Conservation (phyloP, 208 protist genomes). For the Wallacemonas collosoma region DNA sequence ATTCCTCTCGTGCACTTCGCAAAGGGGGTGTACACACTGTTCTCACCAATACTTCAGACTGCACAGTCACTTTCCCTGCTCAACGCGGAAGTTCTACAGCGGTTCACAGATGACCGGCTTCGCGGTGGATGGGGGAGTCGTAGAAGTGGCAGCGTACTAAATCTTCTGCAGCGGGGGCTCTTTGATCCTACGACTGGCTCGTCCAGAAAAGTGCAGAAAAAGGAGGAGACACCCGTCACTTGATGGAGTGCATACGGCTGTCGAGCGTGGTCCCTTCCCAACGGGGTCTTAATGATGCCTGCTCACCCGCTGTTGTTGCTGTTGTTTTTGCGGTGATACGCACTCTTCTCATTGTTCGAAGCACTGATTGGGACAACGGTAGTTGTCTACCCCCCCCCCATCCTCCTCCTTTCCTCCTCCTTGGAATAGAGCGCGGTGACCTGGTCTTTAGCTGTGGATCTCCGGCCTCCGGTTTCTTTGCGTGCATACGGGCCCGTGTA, state of each 20-base stretch:
- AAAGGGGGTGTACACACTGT: slow-evolving; percentile 81
- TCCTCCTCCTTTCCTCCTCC: no score
- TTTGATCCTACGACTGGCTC: slow-evolving; percentile 49
- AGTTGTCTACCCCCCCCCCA: no score
- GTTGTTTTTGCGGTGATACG: no score
- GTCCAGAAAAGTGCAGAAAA: background rate
- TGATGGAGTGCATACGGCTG: background rate
- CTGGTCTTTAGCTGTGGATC: no score
- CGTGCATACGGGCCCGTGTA: no score
- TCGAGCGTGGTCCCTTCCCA: no score
- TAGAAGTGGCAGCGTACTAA: slow-evolving; percentile 58
- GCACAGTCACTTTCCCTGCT: slow-evolving; percentile 80
- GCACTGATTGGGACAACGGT: no score
- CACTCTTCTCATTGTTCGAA: no score
- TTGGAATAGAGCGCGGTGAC: no score
- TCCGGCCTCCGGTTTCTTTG: no score
- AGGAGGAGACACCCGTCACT: background rate
- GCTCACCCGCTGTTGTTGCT: no score
- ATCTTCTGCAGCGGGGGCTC: slow-evolving; percentile 65
- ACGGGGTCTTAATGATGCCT: no score
- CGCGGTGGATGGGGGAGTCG: slow-evolving; percentile 39
- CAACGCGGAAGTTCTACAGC: slow-evolving; percentile 74
- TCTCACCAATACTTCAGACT: slow-evolving; percentile 76
- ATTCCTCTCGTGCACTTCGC: slow-evolving; percentile 79
- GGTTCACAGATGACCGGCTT: slow-evolving; percentile 34